Evolutionary conservation across 139 green algal species (phyloP).

Genomic region (Protoeuglena noctilucae): DNA sequence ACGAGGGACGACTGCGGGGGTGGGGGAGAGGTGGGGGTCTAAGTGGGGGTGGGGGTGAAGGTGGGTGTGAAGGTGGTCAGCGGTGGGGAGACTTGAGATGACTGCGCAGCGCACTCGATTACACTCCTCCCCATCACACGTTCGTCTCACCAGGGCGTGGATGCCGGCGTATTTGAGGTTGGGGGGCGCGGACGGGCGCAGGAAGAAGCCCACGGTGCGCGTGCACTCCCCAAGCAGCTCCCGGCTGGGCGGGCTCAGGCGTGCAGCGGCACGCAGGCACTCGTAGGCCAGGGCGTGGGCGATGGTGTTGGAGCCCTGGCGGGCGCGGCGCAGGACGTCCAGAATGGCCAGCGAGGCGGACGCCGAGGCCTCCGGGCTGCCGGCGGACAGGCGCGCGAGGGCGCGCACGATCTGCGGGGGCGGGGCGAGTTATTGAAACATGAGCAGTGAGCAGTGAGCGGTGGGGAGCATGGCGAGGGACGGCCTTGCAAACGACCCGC

Average conservation of each 20-base stretch:
- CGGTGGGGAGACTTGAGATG: no score
- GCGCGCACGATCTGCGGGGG: conserved; percentile 69
- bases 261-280: conserved; percentile 64
- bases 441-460: no score
- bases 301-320: conserved; percentile 41
- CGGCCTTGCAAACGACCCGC: no score
- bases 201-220: conserved; percentile 54
- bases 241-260: conserved; percentile 74
- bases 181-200: conserved; percentile 56
- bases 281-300: conserved; percentile 86
- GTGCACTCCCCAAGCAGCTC: conserved; percentile 52
- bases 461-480: no score
- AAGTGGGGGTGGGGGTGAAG: no score
- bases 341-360: conserved; percentile 75
- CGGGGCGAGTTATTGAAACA: neutral
- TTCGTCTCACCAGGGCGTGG: conserved; percentile 54
- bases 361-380: conserved; percentile 51
- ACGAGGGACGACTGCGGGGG: no score
- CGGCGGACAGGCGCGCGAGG: conserved; percentile 55
- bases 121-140: no score
- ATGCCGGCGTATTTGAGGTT: conserved; percentile 80
- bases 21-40: no score
- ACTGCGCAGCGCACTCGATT: no score
- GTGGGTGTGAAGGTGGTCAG: no score
- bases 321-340: conserved; percentile 27